Evolutionary conservation across 225 moss, liverwort and hornwort species (phyloP).

Genomic region (Lunularia cruciata): DNA sequence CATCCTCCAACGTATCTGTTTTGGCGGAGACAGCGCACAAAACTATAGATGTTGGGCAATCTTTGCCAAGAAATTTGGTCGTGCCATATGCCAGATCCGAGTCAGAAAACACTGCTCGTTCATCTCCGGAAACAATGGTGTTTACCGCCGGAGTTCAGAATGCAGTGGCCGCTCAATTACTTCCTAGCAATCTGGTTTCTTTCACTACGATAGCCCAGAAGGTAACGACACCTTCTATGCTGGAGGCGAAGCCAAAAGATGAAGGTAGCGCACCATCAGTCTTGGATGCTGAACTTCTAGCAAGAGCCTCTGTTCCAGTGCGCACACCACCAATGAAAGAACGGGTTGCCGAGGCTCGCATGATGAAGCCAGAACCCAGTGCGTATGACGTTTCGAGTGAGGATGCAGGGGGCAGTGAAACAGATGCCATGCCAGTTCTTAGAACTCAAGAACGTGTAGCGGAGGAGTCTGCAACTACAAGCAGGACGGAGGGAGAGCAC

Average conservation of each 20-base stretch:
- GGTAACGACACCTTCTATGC: neutral
- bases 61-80: no score
- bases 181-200: neutral
- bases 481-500: neutral
- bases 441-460: neutral
- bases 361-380: slow-evolving; percentile 22
- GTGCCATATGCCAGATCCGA: no score
- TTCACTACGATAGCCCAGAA: neutral
- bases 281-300: neutral
- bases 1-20: neutral
- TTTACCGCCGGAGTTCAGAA: neutral
- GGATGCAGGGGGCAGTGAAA: neutral
- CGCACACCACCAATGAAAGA: slow-evolving; percentile 11
- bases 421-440: neutral
- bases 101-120: neutral
- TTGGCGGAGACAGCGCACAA: neutral
- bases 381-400: neutral
- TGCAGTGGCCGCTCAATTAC: neutral
- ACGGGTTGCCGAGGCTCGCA: slow-evolving; percentile 21
- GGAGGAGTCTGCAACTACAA: neutral
- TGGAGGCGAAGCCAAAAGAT: neutral
- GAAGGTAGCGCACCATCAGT: neutral
- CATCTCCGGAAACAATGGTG: neutral
- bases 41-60: neutral
- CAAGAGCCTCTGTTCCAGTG: neutral